phyloP scores from a whole-genome alignment of 1,139 yeast species.

The Magnusiomyces fungicola region DNA sequence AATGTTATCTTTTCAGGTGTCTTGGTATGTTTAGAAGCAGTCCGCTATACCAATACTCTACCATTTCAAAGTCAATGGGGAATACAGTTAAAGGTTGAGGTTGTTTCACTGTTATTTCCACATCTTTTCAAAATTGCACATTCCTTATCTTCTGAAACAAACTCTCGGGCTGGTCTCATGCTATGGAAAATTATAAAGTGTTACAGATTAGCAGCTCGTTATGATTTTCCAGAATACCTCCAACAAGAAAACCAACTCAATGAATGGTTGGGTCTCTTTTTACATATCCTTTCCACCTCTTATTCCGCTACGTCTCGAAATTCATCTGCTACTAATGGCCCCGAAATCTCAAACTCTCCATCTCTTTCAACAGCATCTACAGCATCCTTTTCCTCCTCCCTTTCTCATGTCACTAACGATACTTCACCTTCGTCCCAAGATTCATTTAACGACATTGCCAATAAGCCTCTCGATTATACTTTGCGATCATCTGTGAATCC shows the following conservation, averaged over 20 bases:
- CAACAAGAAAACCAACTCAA: constrained; percentile 11
- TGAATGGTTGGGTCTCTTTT: constrained; percentile 11
- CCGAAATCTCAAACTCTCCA: background rate
- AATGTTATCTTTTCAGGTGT: constrained; percentile 12
- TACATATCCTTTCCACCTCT: constrained; percentile 7
- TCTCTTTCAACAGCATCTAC: background rate
- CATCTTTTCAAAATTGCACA: constrained; percentile 9
- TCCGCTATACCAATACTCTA: background rate
- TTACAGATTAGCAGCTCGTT: constrained; percentile 9
- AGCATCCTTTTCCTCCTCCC: background rate
- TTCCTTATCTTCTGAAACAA: constrained; percentile 8
- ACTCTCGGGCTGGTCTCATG: constrained; percentile 10
- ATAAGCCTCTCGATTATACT: background rate
- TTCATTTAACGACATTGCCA: background rate
- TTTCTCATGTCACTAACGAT: background rate
- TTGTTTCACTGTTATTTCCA: constrained; percentile 10
- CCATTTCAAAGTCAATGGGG: constrained; percentile 1
- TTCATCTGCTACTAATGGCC: background rate
- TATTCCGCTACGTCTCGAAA: background rate
- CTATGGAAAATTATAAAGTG: constrained; percentile 15
- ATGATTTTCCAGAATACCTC: constrained; percentile 9
- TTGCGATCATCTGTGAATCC: constrained; percentile 31
- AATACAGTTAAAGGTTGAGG: background rate
- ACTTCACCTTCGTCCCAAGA: constrained; percentile 1
- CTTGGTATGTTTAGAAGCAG: constrained; percentile 3